Conservation (phyloP, 2,329 filamentous ascomycete species). For the Claviceps sorghi region DNA sequence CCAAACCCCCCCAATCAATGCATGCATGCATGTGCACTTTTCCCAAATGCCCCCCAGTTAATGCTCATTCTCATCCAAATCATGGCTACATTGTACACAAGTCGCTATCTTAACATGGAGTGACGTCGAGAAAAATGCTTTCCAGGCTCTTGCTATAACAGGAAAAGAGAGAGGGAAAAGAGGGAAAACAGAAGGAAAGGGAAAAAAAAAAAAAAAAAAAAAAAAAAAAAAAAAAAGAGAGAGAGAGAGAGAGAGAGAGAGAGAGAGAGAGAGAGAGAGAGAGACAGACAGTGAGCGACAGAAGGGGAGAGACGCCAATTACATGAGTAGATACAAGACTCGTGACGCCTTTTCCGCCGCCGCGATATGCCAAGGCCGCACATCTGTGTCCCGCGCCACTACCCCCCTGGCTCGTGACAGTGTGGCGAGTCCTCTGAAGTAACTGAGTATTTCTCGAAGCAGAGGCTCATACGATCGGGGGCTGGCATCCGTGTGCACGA, state of each 20-base stretch:
- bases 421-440: slow-evolving; percentile 54
- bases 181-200: too few species aligned
- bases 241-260: background rate
- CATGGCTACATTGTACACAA: background rate
- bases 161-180: too few species aligned
- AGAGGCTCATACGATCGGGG: slow-evolving; percentile 46
- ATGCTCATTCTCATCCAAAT: background rate
- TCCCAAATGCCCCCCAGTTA: background rate
- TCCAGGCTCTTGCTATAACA: too few species aligned
- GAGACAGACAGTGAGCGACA: background rate
- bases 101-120: background rate
- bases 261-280: background rate
- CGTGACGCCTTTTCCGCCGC: slow-evolving; percentile 54
- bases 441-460: slow-evolving; percentile 53
- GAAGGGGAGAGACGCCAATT: slow-evolving; percentile 12
- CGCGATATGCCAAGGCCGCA: slow-evolving; percentile 66
- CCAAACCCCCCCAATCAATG: background rate
- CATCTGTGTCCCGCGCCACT: slow-evolving; percentile 41
- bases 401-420: slow-evolving; percentile 53
- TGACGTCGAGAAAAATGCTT: background rate
- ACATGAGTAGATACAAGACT: slow-evolving; percentile 51
- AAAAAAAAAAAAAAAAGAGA: too few species aligned
- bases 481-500: slow-evolving; percentile 40
- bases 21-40: too few species aligned
- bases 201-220: too few species aligned